Base-by-base conservation (phyloP, 495 filamentous ascomycete genomes). In the Tuber umbilicatum region DNA sequence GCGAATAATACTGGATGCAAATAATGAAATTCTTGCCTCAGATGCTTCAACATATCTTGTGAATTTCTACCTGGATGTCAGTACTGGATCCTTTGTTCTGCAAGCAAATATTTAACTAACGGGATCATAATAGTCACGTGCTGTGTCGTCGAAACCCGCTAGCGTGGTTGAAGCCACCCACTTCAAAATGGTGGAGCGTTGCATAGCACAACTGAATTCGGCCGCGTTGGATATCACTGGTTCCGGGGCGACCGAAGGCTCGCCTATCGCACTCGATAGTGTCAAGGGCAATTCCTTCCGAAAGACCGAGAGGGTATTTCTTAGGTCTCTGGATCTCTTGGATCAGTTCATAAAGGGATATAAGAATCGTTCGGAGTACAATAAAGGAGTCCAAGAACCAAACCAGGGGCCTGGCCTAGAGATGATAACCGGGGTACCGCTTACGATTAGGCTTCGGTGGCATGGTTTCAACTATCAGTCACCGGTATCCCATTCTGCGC, bases 1-100 rank as follows among this genome's bases (percentile, higher is more conserved):
- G 94, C 89, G 88, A 23, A 89, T 97, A 80, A 89, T 94, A 27
- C 81, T 97, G 69, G 89, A 87, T 31, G 90, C 92, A 19, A 89
- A 89, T 5, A 85, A 86, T n/a, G 86, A 87, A 68, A 90, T 88
- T 0, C 90, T 96, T 69, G 93, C 93, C 76, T 84, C 86, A 7
- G 83, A 87, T 68, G 90, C 91, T 5, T 94, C 91, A 38, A 84
- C 85, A 45, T 87, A 89, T 31, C 88, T 97, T 14, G 92, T 94
- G 45, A 86, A 89, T 41, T 85, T 92, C n/a, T 97, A 94, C 77
- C 82, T 97, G 21, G 89, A 91, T 71, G 81, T 81, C 21, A 72
- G 73, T 71, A 70, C 83, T 47, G 81, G 16, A 64, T 83, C 1
- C 83, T 87, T 68, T 81, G 84, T 14, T 84, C 84, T 31, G 82